Evolutionary conservation across 164 flowering plant species (phyloP).

Genomic region (Vitis vinifera): ASM3070453v1 NC_081816.1:9905001-9905500

Average conservation of each 20-base stretch:
- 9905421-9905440: slow-evolving; percentile 51
- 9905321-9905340: slow-evolving; percentile 23
- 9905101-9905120: slow-evolving; percentile 21
- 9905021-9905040: too few relatives aligned
- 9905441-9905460: slow-evolving; percentile 45
- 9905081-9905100: slow-evolving; percentile 30
- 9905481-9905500: slow-evolving; percentile 38
- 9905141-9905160: slow-evolving; percentile 33
- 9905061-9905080: slow-evolving; percentile 20
- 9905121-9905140: slow-evolving; percentile 38
- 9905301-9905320: slow-evolving; percentile 29
- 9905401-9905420: slow-evolving; percentile 33
- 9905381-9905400: slow-evolving; percentile 24
- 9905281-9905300: slow-evolving; percentile 22
- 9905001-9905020: not conserved
- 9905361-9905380: slow-evolving; percentile 19
- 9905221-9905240: slow-evolving; percentile 8
- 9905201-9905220: slow-evolving; percentile 10
- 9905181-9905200: slow-evolving; percentile 33
- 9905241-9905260: slow-evolving; percentile 21
- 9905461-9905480: slow-evolving; percentile 46
- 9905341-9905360: slow-evolving; percentile 19
- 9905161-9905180: slow-evolving; percentile 35
- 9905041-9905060: too few relatives aligned
- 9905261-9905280: slow-evolving; percentile 31